Conservation (phyloP, 495 filamentous ascomycete species). For the Aspergillus incahuasiensis region DNA sequence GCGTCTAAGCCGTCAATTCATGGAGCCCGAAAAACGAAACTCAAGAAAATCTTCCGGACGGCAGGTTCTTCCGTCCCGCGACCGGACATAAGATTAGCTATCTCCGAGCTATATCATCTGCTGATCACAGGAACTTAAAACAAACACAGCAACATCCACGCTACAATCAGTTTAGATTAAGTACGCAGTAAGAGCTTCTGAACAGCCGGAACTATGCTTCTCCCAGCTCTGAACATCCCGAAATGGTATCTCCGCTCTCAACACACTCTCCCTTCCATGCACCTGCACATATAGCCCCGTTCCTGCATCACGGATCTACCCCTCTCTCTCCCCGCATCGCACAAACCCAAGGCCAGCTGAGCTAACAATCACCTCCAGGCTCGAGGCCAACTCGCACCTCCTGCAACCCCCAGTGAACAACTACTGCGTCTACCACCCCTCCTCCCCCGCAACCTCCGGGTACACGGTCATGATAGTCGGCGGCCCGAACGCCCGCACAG, state of each 20-base stretch:
- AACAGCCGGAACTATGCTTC: conserved; percentile 27
- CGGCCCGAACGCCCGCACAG: conserved; percentile 91
- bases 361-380: conserved; percentile 51
- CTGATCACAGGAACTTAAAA: neutral
- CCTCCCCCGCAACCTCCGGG: conserved; percentile 36
- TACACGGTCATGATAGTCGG: conserved; percentile 75
- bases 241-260: conserved; percentile 60
- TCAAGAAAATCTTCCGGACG: conserved; percentile 26
- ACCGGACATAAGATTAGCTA: conserved; percentile 11
- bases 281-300: too few relatives aligned
- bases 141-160: neutral
- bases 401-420: conserved; percentile 96
- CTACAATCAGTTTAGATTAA: neutral
- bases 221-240: conserved; percentile 63
- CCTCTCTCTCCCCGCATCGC: conserved; percentile 21
- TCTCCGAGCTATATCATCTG: conserved; percentile 12
- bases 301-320: conserved; percentile 11
- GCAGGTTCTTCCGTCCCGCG: conserved; percentile 3
- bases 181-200: neutral
- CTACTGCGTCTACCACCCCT: conserved; percentile 83
- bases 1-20: neutral
- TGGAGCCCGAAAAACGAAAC: conserved; percentile 25
- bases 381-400: conserved; percentile 86
- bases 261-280: neutral
- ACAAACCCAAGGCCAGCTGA: conserved; percentile 8